These are phyloP conservation scores for Phoma herbarum DNA, from an alignment of 2,329 filamentous ascomycete genomes.

Conservation along the genomic window DNA sequence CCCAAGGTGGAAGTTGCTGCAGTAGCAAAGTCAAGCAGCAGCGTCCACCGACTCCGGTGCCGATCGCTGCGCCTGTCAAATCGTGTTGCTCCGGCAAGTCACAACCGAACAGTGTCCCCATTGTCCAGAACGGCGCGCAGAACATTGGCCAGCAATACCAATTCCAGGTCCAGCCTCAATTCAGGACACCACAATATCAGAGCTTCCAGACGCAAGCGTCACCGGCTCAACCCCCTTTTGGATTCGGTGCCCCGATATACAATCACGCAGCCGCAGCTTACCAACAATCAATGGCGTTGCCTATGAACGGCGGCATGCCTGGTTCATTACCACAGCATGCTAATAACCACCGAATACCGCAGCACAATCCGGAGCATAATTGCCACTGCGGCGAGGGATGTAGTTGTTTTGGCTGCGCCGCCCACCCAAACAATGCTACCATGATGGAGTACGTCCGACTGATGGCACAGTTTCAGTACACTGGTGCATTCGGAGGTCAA, in stretches of 20 bases:
- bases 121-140: slow-evolving; percentile 20
- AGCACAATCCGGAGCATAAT: slow-evolving; percentile 54
- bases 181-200: slow-evolving; percentile 32
- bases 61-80: slow-evolving; percentile 30
- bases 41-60: slow-evolving; percentile 12
- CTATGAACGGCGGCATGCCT: slow-evolving; percentile 30
- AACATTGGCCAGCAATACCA: slow-evolving; percentile 31
- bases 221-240: slow-evolving; percentile 33
- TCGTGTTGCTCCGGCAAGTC: slow-evolving; percentile 45
- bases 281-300: slow-evolving; percentile 47
- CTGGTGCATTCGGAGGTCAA: slow-evolving; percentile 43
- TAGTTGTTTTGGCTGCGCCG: slow-evolving; percentile 72
- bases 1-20: slow-evolving; percentile 41
- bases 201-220: slow-evolving; percentile 29
- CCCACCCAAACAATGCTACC: slow-evolving; percentile 72
- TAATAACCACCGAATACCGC: slow-evolving; percentile 41
- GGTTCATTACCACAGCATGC: slow-evolving; percentile 33
- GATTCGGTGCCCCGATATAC: slow-evolving; percentile 47
- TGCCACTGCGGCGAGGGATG: slow-evolving; percentile 73
- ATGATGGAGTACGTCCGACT: slow-evolving; percentile 63
- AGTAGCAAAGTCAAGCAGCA: slow-evolving; percentile 34
- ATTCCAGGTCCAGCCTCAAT: slow-evolving; percentile 34
- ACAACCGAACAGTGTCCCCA: slow-evolving; percentile 19
- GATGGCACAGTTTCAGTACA: slow-evolving; percentile 49
- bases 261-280: slow-evolving; percentile 45